Percentiles rank a stretch among this genome's conserved stretches.
phyloP scores from a whole-genome alignment of 2,329 filamentous ascomycete genomes.

The Lizonia empirigonia region DNA sequence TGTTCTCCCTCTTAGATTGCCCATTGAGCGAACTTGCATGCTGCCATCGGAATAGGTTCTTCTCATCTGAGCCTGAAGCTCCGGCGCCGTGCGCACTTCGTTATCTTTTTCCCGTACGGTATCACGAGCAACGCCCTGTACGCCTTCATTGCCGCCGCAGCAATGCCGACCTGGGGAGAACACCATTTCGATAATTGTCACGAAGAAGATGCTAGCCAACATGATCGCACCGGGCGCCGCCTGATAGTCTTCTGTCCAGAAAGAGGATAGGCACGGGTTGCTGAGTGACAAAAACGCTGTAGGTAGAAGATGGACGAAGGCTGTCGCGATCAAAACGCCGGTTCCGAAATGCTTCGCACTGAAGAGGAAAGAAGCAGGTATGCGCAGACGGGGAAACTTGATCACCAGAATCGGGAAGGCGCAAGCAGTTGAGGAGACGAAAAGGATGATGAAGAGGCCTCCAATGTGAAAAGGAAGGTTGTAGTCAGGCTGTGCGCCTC shows the following conservation, averaged over 20 bases:
- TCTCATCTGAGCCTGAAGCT: conserved; percentile 15
- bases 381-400: conserved; percentile 64
- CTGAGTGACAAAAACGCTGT: conserved; percentile 59
- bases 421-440: conserved; percentile 55
- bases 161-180: conserved; percentile 63
- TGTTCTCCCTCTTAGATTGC: conserved; percentile 29
- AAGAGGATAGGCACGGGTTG: conserved; percentile 58
- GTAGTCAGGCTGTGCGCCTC: conserved; percentile 32
- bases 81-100: not conserved
- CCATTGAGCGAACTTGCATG: conserved; percentile 32
- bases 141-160: conserved; percentile 58
- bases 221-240: conserved; percentile 68
- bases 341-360: conserved; percentile 67
- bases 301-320: conserved; percentile 75
- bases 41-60: conserved; percentile 32
- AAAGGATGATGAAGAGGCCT: conserved; percentile 43
- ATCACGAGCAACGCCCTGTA: conserved; percentile 28
- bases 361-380: conserved; percentile 65
- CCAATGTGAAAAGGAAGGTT: conserved; percentile 39
- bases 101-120: conserved; percentile 13
- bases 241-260: conserved; percentile 64
- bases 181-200: conserved; percentile 67
- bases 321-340: conserved; percentile 80
- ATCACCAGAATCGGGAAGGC: conserved; percentile 66
- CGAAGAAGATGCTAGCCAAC: conserved; percentile 63